Base-by-base conservation (phyloP, 2,329 filamentous ascomycete genomes). In the Fusarium marasasianum region DNA sequence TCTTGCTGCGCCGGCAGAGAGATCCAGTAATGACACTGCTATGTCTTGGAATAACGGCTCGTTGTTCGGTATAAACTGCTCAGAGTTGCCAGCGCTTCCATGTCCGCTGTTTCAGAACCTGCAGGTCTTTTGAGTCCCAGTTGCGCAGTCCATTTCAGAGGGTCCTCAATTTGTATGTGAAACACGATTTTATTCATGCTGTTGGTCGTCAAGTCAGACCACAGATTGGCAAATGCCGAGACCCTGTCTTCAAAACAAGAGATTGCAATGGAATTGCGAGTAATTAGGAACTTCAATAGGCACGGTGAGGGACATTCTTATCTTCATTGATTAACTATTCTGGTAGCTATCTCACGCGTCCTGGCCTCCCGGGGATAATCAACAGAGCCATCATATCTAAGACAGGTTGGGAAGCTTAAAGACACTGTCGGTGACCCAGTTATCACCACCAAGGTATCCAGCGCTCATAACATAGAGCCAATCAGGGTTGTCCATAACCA, bases 401-500 rank as follows among this genome's bases (percentile, higher is more conserved):
- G 51, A 45, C 11, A 66, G 22, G 22, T 66, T 66, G 9, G 64
- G 64, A 0, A 66, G 64, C 38, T 66, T 63, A 13, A 66, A 66
- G 40, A 66, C 64, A n/a, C 64, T 66, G 5, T 66, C 50, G 3
- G 64, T 66, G 8, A 66, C 64, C 58, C 50, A 63, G 13, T 66
- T 66, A 41, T 66, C 61, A 2, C 43, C 43, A 6, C 29, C 22
- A 8, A 66, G 44, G 4, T 63, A 66, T 6, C 64, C 64, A 24
- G 64, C 64, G 6, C 64, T 66, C 29, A 66, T 66, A 0, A 66
- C 59, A 18, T 66, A 63, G 3, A 66, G 11, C 59, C 51, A 66
- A 35, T 66, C 64, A 6, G 64, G 64, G 50, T 66, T 33, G 12
- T 66, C 58, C 64, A 66, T 63, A 1, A 66, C 64, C 64, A 65